phyloP scores from a whole-genome alignment of 495 filamentous ascomycete genomes.

The Talaromyces liani region DNA sequence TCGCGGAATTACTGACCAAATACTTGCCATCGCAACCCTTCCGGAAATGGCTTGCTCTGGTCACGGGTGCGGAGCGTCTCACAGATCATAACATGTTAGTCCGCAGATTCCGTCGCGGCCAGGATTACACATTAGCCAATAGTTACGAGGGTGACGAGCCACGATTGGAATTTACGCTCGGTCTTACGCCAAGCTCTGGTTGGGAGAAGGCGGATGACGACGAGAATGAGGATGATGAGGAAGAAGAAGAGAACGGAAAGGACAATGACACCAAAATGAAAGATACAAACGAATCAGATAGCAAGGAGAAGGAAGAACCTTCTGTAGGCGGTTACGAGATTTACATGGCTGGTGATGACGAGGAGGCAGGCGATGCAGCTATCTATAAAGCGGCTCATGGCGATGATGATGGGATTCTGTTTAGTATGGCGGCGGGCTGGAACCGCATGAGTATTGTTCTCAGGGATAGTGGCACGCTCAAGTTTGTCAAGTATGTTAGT shows the following conservation, averaged over 20 bases:
- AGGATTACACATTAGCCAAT: slow-evolving; percentile 90
- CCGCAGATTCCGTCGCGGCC: slow-evolving; percentile 74
- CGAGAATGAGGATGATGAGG: slow-evolving; percentile 43
- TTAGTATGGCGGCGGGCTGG: slow-evolving; percentile 82
- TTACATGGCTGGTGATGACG: slow-evolving; percentile 84
- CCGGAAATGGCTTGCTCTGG: slow-evolving; percentile 76
- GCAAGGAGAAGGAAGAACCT: slow-evolving; percentile 32
- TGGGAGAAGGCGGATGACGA: slow-evolving; percentile 69
- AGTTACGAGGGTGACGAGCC: slow-evolving; percentile 68
- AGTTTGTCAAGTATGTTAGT: slow-evolving; percentile 96
- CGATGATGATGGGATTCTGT: slow-evolving; percentile 85
- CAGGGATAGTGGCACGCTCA: slow-evolving; percentile 74
- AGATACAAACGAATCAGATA: background rate
- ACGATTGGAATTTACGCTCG: slow-evolving; percentile 78
- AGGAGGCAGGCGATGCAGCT: slow-evolving; percentile 41
- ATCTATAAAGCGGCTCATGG: slow-evolving; percentile 64
- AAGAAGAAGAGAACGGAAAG: slow-evolving; percentile 18
- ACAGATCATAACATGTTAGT: slow-evolving; percentile 62
- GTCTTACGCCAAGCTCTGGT: slow-evolving; percentile 70
- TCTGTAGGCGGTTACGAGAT: slow-evolving; percentile 78
- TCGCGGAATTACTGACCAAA: slow-evolving; percentile 67
- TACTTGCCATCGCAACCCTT: slow-evolving; percentile 83
- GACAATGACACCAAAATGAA: background rate
- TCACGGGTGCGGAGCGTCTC: slow-evolving; percentile 60
- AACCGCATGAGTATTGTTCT: slow-evolving; percentile 85